Conservation (phyloP, 2,329 filamentous ascomycete species). For the Mollisia scopiformis region DNA sequence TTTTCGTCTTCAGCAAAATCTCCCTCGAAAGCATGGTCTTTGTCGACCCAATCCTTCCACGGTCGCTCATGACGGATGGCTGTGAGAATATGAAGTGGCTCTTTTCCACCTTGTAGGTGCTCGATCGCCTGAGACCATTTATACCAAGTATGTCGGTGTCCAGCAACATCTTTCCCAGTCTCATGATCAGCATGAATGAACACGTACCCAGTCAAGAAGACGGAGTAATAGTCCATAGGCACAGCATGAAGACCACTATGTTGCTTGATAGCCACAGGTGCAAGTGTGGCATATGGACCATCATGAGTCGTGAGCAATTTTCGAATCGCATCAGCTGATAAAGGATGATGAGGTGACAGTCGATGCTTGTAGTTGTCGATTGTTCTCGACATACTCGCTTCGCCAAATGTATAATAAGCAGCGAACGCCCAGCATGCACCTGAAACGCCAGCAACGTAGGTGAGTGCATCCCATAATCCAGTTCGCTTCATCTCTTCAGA, state of each 20-base stretch:
- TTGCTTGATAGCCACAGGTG: not conserved
- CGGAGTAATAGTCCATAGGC: conserved; percentile 1
- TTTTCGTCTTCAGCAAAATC: conserved; percentile 34
- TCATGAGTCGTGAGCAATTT: not conserved
- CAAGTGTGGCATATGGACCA: not conserved
- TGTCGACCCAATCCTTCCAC: conserved; percentile 41
- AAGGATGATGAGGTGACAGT: conserved; percentile 36
- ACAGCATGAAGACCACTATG: not conserved
- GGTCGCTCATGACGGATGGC: conserved; percentile 72
- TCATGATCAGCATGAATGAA: conserved; percentile 20
- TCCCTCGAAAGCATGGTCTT: conserved; percentile 26
- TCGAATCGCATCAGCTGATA: conserved; percentile 11
- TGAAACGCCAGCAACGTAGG: conserved; percentile 37
- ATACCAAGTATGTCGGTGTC: conserved; percentile 26
- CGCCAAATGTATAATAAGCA: conserved; percentile 37
- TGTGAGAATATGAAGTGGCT: conserved; percentile 70
- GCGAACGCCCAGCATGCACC: conserved; percentile 38
- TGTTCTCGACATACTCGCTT: conserved; percentile 31
- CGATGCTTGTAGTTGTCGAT: conserved; percentile 39
- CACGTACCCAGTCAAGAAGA: not conserved
- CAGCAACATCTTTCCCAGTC: not conserved
- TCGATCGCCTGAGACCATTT: conserved; percentile 30
- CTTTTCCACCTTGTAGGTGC: conserved; percentile 53
- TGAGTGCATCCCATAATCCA: conserved; percentile 37
- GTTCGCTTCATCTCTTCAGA: conserved; percentile 32